These are phyloP conservation scores for Ceratocystiopsis minuta DNA, from an alignment of 2,329 filamentous ascomycete genomes.

Conservation along the genomic window DNA sequence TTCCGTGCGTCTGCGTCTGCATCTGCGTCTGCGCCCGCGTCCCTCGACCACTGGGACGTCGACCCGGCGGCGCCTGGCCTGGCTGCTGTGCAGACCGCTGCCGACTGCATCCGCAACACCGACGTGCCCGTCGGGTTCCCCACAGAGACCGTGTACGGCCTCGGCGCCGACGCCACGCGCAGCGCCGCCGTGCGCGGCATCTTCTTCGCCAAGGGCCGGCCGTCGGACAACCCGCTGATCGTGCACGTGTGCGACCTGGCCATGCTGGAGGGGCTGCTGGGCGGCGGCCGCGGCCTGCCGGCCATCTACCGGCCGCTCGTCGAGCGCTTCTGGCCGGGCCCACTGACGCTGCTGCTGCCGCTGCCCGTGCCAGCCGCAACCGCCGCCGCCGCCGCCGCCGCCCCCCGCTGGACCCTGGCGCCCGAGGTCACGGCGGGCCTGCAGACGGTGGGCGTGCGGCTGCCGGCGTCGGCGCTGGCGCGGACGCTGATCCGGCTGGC, in stretches of 20 bases:
- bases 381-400: constrained; percentile 12
- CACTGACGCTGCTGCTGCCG: constrained; percentile 75
- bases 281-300: constrained; percentile 32
- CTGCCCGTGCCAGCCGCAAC: constrained; percentile 29
- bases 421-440: constrained; percentile 85
- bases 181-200: constrained; percentile 76
- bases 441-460: constrained; percentile 70
- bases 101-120: constrained; percentile 42
- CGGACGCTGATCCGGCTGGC: constrained; percentile 69
- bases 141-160: constrained; percentile 91
- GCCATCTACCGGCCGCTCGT: constrained; percentile 64
- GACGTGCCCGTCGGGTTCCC: constrained; percentile 81
- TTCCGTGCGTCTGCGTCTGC: constrained; percentile 3
- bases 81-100: constrained; percentile 41
- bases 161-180: constrained; percentile 89
- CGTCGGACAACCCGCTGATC: constrained; percentile 89
- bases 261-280: constrained; percentile 51
- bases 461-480: constrained; percentile 74
- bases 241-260: constrained; percentile 70
- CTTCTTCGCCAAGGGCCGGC: constrained; percentile 75
- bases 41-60: constrained; percentile 22
- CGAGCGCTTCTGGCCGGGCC: constrained; percentile 79
- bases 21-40: neutral
- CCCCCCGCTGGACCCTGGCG: constrained; percentile 33
- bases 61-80: constrained; percentile 15